phyloP scores from a whole-genome alignment of 306 rosid genomes.

The Prunus armeniaca region DNA sequence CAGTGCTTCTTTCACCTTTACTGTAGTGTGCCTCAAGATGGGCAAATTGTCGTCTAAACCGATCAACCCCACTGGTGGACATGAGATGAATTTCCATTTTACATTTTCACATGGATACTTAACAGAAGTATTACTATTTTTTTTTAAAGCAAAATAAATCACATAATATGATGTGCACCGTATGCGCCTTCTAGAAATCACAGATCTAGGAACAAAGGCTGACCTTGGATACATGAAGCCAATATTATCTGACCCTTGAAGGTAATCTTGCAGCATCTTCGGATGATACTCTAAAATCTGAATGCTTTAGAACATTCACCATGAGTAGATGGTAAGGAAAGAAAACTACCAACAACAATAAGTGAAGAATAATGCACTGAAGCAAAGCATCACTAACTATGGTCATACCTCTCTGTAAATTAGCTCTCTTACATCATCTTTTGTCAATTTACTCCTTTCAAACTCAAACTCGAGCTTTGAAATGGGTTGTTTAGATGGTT shows the following conservation, averaged over 20 bases:
- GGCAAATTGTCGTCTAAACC: conserved; percentile 55
- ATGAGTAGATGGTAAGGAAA: conserved; percentile 11
- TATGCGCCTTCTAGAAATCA: neutral
- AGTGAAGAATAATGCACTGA: neutral
- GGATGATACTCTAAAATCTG: conserved; percentile 79
- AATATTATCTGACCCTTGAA: conserved; percentile 44
- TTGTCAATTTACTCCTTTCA: conserved; percentile 50
- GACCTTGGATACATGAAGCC: conserved; percentile 72
- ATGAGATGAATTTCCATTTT: neutral
- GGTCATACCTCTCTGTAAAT: conserved; percentile 62
- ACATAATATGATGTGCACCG: too few species aligned
- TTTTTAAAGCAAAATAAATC: too few species aligned
- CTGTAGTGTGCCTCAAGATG: conserved; percentile 49
- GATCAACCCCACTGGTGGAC: conserved; percentile 56
- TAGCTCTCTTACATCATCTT: conserved; percentile 57
- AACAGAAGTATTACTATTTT: too few species aligned
- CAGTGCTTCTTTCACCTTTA: conserved; percentile 40
- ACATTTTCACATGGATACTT: neutral
- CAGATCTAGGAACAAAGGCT: conserved; percentile 3
- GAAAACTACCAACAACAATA: conserved; percentile 9
- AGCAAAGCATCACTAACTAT: conserved; percentile 6
- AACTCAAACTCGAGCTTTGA: conserved; percentile 64
- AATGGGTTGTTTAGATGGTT: conserved; percentile 54
- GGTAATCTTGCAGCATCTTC: conserved; percentile 58
- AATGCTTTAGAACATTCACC: conserved; percentile 13